Evolutionary conservation across 768 basidiomycete genomes (phyloP).

Genomic region (Russula earlei): DNA sequence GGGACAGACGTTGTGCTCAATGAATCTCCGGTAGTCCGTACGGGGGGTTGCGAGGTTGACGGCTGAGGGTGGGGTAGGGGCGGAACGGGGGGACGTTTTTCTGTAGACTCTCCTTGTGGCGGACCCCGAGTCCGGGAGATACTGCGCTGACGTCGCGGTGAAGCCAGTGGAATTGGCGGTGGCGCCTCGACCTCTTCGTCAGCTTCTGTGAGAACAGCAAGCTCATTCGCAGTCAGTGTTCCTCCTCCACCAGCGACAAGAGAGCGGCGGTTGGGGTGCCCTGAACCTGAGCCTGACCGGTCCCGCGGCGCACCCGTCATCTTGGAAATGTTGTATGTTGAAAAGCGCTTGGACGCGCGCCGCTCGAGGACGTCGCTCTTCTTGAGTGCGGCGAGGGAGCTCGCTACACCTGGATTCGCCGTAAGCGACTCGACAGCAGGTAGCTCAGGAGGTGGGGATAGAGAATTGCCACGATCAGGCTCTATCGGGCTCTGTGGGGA

Average conservation of each 20-base stretch:
- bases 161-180: conserved; percentile 15
- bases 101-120: conserved; percentile 23
- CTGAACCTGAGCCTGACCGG: conserved; percentile 26
- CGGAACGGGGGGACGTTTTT: conserved; percentile 29
- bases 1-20: background rate
- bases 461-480: conserved; percentile 18
- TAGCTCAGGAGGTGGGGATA: conserved; percentile 30
- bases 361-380: conserved; percentile 80
- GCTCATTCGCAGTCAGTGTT: conserved; percentile 57
- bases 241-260: conserved; percentile 47
- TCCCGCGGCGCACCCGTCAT: conserved; percentile 65
- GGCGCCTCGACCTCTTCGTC: conserved; percentile 43
- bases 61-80: conserved; percentile 19
- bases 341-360: conserved; percentile 92
- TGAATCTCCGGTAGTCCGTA: background rate
- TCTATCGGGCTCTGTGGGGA: conserved; percentile 18
- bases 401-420: conserved; percentile 38
- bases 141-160: conserved; percentile 20
- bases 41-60: background rate
- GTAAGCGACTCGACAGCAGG: conserved; percentile 42
- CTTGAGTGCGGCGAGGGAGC: conserved; percentile 81
- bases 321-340: conserved; percentile 87
- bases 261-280: conserved; percentile 54
- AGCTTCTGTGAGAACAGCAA: conserved; percentile 66
- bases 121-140: conserved; percentile 20